Percentiles rank a stretch among this genome's conserved stretches.
These are phyloP conservation scores for Arachis monticola DNA, from an alignment of 331 rosid genomes.

Conservation along the genomic window DNA sequence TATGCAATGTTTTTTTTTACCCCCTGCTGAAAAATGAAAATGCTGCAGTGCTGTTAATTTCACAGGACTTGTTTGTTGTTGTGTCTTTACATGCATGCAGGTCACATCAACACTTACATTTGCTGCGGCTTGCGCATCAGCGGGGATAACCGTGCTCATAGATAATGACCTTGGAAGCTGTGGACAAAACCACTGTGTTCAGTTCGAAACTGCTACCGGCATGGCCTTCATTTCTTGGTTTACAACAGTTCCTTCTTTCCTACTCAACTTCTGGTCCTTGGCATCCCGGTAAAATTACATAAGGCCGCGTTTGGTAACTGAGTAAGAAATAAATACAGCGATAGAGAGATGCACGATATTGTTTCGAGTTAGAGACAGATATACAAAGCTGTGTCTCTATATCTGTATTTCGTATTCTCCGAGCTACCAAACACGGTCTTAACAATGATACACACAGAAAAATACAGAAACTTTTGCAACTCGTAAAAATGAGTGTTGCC, in stretches of 20 bases:
- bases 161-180: conserved; percentile 81
- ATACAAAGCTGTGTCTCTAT: too few species aligned
- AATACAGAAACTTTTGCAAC: conserved; percentile 28
- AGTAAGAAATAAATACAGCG: conserved; percentile 5
- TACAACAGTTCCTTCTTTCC: conserved; percentile 75
- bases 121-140: conserved; percentile 97
- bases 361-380: too few species aligned
- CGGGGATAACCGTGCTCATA: conserved; percentile 91
- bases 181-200: conserved; percentile 65
- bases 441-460: neutral
- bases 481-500: conserved; percentile 21
- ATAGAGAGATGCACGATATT: too few species aligned
- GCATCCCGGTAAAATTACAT: conserved; percentile 45
- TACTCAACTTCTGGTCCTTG: conserved; percentile 81
- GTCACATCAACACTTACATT: conserved; percentile 80
- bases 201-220: conserved; percentile 85
- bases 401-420: too few species aligned
- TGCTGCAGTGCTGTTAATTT: conserved; percentile 28
- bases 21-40: neutral
- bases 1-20: neutral
- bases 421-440: too few species aligned
- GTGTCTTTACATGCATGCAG: conserved; percentile 49
- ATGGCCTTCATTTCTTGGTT: conserved; percentile 93
- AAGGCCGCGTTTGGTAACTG: conserved; percentile 20
- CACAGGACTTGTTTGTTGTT: conserved; percentile 11